A percentile compares a stretch with the other conserved stretches of the same genome.
Evolutionary conservation across 306 rosid species (phyloP).

Genomic region (Oemleria cerasiformis): DNA sequence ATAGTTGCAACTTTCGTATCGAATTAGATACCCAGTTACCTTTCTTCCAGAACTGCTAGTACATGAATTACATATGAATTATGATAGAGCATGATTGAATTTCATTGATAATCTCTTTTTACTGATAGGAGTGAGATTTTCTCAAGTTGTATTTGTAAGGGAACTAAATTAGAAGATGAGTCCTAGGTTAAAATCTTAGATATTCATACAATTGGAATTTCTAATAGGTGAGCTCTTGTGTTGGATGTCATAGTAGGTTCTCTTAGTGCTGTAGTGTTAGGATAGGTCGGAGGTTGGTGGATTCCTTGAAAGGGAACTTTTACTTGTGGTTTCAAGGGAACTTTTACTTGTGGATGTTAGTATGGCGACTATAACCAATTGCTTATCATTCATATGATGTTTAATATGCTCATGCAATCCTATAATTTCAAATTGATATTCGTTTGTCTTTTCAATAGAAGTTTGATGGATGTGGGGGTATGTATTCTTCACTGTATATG

Average conservation of each 20-base stretch:
- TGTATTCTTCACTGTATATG: background rate
- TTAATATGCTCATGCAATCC: background rate
- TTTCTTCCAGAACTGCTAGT: background rate
- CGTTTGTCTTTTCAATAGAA: background rate
- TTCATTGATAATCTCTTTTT: background rate
- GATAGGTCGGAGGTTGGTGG: background rate
- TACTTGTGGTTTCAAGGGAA: too few species aligned
- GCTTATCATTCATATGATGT: background rate
- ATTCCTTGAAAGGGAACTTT: too few species aligned
- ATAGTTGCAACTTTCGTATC: background rate
- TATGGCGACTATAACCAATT: background rate
- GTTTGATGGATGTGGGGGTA: background rate
- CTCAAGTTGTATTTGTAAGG: background rate
- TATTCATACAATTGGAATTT: background rate
- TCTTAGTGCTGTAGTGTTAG: background rate
- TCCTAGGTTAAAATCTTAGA: background rate
- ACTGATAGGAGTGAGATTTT: background rate
- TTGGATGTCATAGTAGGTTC: background rate
- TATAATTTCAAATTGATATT: background rate
- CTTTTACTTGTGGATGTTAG: too few species aligned
- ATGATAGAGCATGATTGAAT: background rate
- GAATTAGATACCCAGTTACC: background rate
- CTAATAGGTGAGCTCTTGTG: background rate
- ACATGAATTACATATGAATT: background rate
- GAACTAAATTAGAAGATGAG: background rate